Conservation (phyloP, 73 alveolate species). For the Paramecium biaurelia region DNA sequence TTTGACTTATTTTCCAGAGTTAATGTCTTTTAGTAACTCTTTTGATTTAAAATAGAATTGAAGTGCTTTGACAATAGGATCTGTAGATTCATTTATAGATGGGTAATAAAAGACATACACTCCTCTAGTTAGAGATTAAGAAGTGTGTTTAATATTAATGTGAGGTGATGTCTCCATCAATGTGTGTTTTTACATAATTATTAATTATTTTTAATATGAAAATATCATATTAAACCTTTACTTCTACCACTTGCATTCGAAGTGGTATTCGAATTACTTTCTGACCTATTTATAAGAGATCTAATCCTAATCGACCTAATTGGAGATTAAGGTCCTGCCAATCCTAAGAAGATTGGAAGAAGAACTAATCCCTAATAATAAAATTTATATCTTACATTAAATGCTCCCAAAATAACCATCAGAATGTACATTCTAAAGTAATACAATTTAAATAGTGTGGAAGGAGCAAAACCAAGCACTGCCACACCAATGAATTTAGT, state of each 20-base stretch:
- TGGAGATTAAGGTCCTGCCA: not conserved
- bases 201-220: not conserved
- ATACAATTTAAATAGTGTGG: constrained; percentile 85
- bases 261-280: constrained; percentile 76
- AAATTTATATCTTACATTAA: constrained; percentile 64
- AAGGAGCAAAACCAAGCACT: constrained; percentile 92
- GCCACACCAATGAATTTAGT: constrained; percentile 92
- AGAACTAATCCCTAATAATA: not conserved
- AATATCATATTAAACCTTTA: constrained; percentile 66
- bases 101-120: not conserved
- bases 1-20: not conserved
- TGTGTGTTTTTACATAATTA: not conserved
- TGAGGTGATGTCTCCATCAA: not conserved
- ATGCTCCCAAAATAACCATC: constrained; percentile 85
- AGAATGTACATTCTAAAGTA: constrained; percentile 93
- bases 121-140: not conserved
- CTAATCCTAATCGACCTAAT: not conserved
- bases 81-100: not conserved
- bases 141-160: not conserved
- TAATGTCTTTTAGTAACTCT: not conserved
- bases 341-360: constrained; percentile 29
- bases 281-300: not conserved
- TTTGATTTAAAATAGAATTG: not conserved
- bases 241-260: constrained; percentile 86
- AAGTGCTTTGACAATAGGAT: not conserved